Conservation (phyloP, 83 land plant genomes). For the Diphasiastrum complanatum region DNA sequence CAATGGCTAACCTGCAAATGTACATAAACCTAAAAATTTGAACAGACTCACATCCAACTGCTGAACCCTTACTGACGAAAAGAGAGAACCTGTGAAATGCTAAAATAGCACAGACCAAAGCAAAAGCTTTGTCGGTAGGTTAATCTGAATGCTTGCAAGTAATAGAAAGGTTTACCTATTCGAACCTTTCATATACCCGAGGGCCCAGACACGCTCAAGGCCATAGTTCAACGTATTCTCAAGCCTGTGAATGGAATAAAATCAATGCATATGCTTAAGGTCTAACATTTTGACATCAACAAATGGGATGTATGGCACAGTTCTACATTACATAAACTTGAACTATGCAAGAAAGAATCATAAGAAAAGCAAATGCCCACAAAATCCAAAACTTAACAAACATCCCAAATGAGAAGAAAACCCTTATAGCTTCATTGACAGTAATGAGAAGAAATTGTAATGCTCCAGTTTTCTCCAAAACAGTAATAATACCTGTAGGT, state of each 20-base stretch:
- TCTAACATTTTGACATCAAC: neutral
- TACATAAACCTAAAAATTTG: neutral
- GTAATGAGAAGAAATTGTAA: neutral
- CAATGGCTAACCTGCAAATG: constrained; percentile 38
- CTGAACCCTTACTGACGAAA: neutral
- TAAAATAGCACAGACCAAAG: too few relatives aligned
- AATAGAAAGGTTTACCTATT: constrained; percentile 20
- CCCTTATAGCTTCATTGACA: neutral
- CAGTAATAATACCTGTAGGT: constrained; percentile 26
- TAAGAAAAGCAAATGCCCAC: too few relatives aligned
- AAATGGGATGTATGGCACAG: neutral
- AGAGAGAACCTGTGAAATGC: neutral
- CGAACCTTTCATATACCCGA: constrained; percentile 39
- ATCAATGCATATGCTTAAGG: neutral
- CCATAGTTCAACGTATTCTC: constrained; percentile 41
- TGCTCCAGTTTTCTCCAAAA: neutral
- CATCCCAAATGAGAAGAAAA: neutral
- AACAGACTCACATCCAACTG: neutral
- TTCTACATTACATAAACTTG: neutral
- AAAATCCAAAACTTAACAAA: too few relatives aligned
- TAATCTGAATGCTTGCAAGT: constrained; percentile 15
- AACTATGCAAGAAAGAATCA: too few relatives aligned
- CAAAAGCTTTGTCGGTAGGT: neutral
- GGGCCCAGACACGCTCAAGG: constrained; percentile 40
- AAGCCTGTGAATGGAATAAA: constrained; percentile 24